These are phyloP conservation scores for Kluyveromyces nonfermentans DNA, from an alignment of 805 yeast genomes.

Conservation along the genomic window DNA sequence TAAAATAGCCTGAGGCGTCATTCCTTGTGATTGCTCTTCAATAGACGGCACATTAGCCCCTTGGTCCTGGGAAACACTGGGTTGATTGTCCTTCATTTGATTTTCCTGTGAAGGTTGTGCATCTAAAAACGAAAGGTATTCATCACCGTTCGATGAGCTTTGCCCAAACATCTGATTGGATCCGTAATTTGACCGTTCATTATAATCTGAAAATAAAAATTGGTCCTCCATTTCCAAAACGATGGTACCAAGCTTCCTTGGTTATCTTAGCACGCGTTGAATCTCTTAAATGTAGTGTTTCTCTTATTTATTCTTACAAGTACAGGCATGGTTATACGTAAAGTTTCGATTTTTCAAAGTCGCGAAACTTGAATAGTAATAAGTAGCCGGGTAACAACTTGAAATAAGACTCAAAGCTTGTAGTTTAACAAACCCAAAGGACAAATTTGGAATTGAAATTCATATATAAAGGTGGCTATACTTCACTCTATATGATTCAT, in stretches of 20 bases:
- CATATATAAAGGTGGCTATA: too few relatives aligned
- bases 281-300: neutral
- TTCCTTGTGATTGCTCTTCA: neutral
- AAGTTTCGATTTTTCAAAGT: neutral
- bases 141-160: slow-evolving; percentile 5
- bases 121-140: slow-evolving; percentile 35
- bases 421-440: neutral
- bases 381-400: neutral
- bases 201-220: slow-evolving; percentile 1
- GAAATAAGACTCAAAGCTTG: neutral
- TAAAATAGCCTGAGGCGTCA: slow-evolving; percentile 29
- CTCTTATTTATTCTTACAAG: neutral
- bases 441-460: too few relatives aligned
- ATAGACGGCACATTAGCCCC: neutral
- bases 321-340: neutral
- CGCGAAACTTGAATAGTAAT: neutral
- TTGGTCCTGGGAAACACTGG: neutral
- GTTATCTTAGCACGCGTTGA: neutral
- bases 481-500: too few relatives aligned
- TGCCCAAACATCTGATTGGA: slow-evolving; percentile 1
- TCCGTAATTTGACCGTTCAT: neutral
- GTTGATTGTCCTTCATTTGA: neutral
- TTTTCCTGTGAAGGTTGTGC: slow-evolving; percentile 12
- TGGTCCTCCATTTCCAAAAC: slow-evolving; percentile 7
- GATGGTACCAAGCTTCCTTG: neutral